A percentile compares a stretch with the other conserved stretches of the same genome.
Evolutionary conservation across 2,329 filamentous ascomycete species (phyloP).

Genomic region (Nothopassalora personata): DNA sequence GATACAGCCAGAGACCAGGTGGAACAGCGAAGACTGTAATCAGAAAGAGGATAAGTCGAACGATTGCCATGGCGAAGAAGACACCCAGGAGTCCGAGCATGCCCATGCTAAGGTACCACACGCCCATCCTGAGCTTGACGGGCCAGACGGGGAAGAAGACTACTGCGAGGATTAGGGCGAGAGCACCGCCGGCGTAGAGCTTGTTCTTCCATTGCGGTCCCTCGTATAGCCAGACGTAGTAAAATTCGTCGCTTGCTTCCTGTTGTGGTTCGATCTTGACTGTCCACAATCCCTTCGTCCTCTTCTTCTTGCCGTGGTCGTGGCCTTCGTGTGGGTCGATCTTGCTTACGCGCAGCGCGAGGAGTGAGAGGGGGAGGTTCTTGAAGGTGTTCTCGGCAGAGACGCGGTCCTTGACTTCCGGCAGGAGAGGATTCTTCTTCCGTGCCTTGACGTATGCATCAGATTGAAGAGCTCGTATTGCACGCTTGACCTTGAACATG

Average conservation of each 20-base stretch:
- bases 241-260: constrained; percentile 77
- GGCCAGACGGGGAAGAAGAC: constrained; percentile 98
- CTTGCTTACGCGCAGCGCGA: constrained; percentile 85
- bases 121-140: constrained; percentile 79
- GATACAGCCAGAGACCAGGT: constrained; percentile 95
- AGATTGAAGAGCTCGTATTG: constrained; percentile 81
- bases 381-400: constrained; percentile 93
- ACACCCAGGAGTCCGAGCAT: constrained; percentile 82
- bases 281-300: constrained; percentile 92
- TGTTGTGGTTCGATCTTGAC: constrained; percentile 96
- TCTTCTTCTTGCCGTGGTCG: constrained; percentile 62
- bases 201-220: constrained; percentile 91
- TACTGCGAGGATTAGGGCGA: constrained; percentile 76
- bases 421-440: constrained; percentile 83
- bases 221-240: constrained; percentile 97
- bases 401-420: constrained; percentile 78
- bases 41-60: constrained; percentile 90
- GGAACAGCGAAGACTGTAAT: constrained; percentile 78
- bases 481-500: constrained; percentile 98
- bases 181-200: constrained; percentile 77
- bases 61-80: constrained; percentile 97
- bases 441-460: constrained; percentile 83
- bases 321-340: constrained; percentile 74
- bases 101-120: constrained; percentile 96
- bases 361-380: constrained; percentile 85